Percentiles rank a stretch among this genome's conserved stretches.
phyloP scores from a whole-genome alignment of 352 stramenopile species.

The Detonula confervacea region DNA sequence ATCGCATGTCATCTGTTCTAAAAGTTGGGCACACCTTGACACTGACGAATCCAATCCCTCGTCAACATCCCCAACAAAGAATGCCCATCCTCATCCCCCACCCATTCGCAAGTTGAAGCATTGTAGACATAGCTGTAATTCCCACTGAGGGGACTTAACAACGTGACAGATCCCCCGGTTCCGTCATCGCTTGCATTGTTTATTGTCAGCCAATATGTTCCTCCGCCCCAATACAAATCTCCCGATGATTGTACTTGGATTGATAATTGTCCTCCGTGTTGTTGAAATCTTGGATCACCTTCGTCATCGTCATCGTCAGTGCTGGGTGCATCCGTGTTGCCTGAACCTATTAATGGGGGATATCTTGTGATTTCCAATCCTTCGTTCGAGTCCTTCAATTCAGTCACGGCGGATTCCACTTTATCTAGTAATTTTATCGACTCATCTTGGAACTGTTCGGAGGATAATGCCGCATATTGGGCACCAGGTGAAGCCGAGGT shows the following conservation, averaged over 20 bases:
- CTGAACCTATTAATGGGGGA: constrained; percentile 15
- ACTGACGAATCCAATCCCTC: constrained; percentile 77
- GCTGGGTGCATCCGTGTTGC: not conserved
- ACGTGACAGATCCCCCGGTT: constrained; percentile 42
- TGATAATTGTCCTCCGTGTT: constrained; percentile 36
- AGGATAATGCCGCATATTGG: constrained; percentile 3
- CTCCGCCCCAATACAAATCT: constrained; percentile 59
- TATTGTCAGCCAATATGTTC: constrained; percentile 48
- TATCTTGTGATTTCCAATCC: constrained; percentile 51
- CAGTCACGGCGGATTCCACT: constrained; percentile 59
- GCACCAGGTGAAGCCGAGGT: no score
- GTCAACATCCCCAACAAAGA: constrained; percentile 75
- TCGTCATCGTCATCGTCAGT: constrained; percentile 42
- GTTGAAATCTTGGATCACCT: no score
- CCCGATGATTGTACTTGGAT: constrained; percentile 58
- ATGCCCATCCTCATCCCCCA: constrained; percentile 71
- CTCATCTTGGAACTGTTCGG: constrained; percentile 27
- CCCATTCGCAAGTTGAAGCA: constrained; percentile 60
- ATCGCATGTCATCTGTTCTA: no score
- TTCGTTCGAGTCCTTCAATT: constrained; percentile 67
- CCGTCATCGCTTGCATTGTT: constrained; percentile 36
- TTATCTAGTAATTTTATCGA: constrained; percentile 63
- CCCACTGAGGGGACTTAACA: constrained; percentile 71
- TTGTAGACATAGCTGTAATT: constrained; percentile 68
- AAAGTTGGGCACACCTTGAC: constrained; percentile 73